Evolutionary conservation across 2,329 filamentous ascomycete species (phyloP).

Genomic region (Pseudogymnoascus sp.): DNA sequence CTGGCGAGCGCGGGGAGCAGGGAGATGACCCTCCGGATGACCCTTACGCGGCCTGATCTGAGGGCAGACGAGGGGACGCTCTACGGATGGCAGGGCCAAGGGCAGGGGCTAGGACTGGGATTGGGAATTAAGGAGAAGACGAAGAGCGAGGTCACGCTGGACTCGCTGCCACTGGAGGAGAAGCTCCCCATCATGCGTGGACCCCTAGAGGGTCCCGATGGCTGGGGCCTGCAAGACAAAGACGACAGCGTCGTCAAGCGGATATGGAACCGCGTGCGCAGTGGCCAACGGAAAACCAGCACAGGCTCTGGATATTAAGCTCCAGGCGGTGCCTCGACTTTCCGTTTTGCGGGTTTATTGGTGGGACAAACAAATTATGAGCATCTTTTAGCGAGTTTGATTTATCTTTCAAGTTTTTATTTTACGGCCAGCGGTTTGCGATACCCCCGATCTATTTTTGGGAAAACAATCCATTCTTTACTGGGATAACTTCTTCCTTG

Average conservation of each 20-base stretch:
- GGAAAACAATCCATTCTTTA: not conserved
- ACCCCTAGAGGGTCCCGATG: slow-evolving; percentile 29
- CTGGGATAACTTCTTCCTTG: not conserved
- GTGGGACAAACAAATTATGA: not conserved
- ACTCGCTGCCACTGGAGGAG: slow-evolving; percentile 47
- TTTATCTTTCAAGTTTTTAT: not conserved
- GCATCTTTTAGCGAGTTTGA: slow-evolving; percentile 6
- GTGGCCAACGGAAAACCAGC: not conserved
- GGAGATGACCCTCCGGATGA: slow-evolving; percentile 97
- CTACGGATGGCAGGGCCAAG: slow-evolving; percentile 56
- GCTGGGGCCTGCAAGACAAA: slow-evolving; percentile 36
- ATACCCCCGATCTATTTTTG: not conserved
- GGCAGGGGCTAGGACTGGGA: slow-evolving; percentile 17
- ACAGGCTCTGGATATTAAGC: not conserved
- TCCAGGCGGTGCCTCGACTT: not conserved
- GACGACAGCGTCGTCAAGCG: slow-evolving; percentile 53
- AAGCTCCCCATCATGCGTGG: slow-evolving; percentile 41
- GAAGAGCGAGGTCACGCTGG: slow-evolving; percentile 43
- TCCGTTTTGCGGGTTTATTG: not conserved
- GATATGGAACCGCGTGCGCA: slow-evolving; percentile 45
- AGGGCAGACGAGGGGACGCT: slow-evolving; percentile 65
- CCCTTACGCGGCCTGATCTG: slow-evolving; percentile 80
- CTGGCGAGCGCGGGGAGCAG: slow-evolving; percentile 53
- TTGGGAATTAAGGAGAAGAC: slow-evolving; percentile 21
- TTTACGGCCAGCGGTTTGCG: slow-evolving; percentile 6